These are phyloP conservation scores for Bruguiera gymnorhiza DNA, from an alignment of 345 rosid species.

Conservation along the genomic window DNA sequence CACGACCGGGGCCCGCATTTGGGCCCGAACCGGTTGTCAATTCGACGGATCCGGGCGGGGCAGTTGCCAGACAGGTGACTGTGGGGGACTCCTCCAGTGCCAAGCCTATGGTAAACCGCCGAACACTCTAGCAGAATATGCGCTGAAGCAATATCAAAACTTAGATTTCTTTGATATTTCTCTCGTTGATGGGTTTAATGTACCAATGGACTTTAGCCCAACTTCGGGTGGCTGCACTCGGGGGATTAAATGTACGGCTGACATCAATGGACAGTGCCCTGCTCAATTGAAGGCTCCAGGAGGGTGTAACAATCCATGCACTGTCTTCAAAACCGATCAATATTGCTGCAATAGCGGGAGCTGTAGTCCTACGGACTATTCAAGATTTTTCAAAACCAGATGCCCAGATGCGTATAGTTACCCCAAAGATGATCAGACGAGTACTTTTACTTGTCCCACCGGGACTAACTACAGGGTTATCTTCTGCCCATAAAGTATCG, in stretches of 20 bases:
- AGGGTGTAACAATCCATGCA: slow-evolving; percentile 46
- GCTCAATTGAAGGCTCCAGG: slow-evolving; percentile 30
- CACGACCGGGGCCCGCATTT: too few relatives aligned
- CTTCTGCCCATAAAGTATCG: slow-evolving; percentile 23
- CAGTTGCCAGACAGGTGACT: too few relatives aligned
- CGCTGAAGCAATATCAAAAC: too few relatives aligned
- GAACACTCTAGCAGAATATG: too few relatives aligned
- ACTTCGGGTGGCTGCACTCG: not conserved
- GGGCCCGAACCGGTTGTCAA: too few relatives aligned
- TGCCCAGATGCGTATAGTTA: slow-evolving; percentile 59
- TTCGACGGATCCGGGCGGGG: too few relatives aligned
- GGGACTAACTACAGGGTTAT: slow-evolving; percentile 36
- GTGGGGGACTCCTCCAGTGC: too few relatives aligned
- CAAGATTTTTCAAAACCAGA: slow-evolving; percentile 43
- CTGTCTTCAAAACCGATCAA: slow-evolving; percentile 36
- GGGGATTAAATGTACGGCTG: slow-evolving; percentile 29
- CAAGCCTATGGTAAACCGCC: too few relatives aligned
- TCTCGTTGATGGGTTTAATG: too few relatives aligned
- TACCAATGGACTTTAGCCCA: too few relatives aligned
- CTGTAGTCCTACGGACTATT: slow-evolving; percentile 41
- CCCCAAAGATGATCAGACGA: slow-evolving; percentile 47
- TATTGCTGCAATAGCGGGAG: slow-evolving; percentile 42
- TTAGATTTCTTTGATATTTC: too few relatives aligned
- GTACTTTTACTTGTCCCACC: slow-evolving; percentile 28
- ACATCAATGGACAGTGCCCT: slow-evolving; percentile 42